Evolutionary conservation across 768 basidiomycete genomes (phyloP), one percentile per base, ranked within the genome.

Genomic region (Rhodotorula graminis): DNA sequence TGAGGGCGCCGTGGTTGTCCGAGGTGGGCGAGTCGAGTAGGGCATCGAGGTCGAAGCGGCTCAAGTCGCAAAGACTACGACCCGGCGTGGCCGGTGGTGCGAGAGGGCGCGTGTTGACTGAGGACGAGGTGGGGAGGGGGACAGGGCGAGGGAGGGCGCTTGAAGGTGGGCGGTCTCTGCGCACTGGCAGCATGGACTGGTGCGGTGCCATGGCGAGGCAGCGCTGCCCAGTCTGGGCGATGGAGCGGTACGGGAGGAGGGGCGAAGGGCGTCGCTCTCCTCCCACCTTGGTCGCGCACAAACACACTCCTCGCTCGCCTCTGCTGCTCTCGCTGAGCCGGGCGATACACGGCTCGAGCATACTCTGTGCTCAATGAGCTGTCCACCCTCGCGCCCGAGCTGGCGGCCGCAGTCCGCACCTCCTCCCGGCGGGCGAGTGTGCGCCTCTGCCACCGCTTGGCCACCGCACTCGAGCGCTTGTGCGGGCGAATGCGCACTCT

Each of bases 151-250:
- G 68, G 56, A 69, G 62, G 18, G 31, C 44, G 25, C 31, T 42
- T 3, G 50, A 21, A 0, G 29, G 49, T 9, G 31, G 3, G 27
- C 33, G 29, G 33, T 12, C 18, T 33, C 33, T 49, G 25, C 61
- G 29, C 12, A 69, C 62, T 21, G 68, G 68, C 11, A 69, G 46
- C 7, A 69, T 47, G 27, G 68, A 69, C 25, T 25, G 55, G 1
- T 50, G 14, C 2, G 68, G 56, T 23, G 68, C 68, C 68, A 69
- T 69, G 3, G 27, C 46, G 42, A 46, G 18, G 7, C 40, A 23
- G 16, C 31, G n/a, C 53, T 44, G 37, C 37, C 37, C 37, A 9
- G 37, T 37, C 37, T 37, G 37, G 37, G 37, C 37, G 5, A 9
- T 37, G 8, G 25, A 14, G 23, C 7, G n/a, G n/a, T n/a, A n/a